Evolutionary conservation across 2,329 filamentous ascomycete genomes (phyloP).

Genomic region (Apiospora saccharicola): DNA sequence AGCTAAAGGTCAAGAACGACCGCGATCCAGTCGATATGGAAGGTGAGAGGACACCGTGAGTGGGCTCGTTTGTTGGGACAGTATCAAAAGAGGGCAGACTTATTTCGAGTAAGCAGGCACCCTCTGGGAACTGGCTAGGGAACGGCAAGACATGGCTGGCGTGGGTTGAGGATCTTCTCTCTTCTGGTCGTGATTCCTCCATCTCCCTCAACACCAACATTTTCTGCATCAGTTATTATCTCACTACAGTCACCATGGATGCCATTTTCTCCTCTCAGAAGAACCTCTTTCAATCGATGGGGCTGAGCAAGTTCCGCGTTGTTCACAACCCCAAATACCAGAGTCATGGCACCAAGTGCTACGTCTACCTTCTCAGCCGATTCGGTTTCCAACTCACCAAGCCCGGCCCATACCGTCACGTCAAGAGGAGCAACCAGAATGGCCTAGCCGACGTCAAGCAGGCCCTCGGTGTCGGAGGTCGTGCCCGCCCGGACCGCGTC

Average conservation of each 20-base stretch:
- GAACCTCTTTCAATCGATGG: slow-evolving; percentile 44
- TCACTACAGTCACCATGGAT: slow-evolving; percentile 40
- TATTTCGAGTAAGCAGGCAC: no score
- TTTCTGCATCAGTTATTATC: background rate
- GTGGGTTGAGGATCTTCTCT: no score
- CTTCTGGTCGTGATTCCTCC: no score
- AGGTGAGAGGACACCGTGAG: no score
- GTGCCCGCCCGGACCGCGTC: slow-evolving; percentile 52
- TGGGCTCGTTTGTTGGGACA: no score
- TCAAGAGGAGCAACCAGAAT: slow-evolving; percentile 53
- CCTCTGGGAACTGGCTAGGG: no score
- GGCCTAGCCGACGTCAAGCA: slow-evolving; percentile 53
- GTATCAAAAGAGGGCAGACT: no score
- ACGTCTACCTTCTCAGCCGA: slow-evolving; percentile 67
- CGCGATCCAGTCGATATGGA: no score
- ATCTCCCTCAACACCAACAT: background rate
- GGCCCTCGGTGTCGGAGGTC: slow-evolving; percentile 59
- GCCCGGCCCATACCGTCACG: slow-evolving; percentile 66
- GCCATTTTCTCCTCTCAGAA: slow-evolving; percentile 44
- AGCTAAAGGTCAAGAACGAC: no score
- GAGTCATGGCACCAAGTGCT: slow-evolving; percentile 67
- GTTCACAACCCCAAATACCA: slow-evolving; percentile 67
- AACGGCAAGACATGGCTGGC: no score
- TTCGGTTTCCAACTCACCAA: slow-evolving; percentile 69
- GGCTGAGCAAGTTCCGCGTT: slow-evolving; percentile 55